Base-by-base conservation (phyloP, 768 basidiomycete genomes). In the Leucosporidium scottii region DNA sequence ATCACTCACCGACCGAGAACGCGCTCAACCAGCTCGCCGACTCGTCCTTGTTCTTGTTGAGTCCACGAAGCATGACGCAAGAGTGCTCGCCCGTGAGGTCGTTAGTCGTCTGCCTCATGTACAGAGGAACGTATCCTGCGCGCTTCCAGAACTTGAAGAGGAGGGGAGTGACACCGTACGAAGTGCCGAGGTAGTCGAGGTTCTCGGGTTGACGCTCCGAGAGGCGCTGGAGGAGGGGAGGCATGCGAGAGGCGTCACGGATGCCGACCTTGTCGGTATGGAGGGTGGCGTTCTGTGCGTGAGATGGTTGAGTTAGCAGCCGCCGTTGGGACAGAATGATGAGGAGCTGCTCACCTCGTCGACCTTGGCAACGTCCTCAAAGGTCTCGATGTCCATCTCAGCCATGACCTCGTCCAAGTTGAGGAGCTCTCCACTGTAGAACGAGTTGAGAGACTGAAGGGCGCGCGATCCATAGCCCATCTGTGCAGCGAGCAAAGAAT, bases 401-500 rank as follows among this genome's bases (percentile, higher is more conserved):
- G 69, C 77, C 6, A 80, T 77, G 3, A 81, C 80, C 78, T 97
- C 96, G 73, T 91, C 86, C 25, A 97, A 77, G 74, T 87, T 90
- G 79, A 91, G 87, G 75, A 90, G 86, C 78, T 98, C 92, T 25
- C 94, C 96, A 68, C 87, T 88, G 79, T 92, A 98, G 79, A 91
- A 98, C 20, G 87, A 82, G 75, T 92, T 91, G 59, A 99, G 82
- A 0, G 87, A 86, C 70, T 93, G 84, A 59, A 99, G 79, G 3
- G 96, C 91, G 50, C 92, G 84, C 25, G 89, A 86, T 8, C 96
- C 96, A 76, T 98, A 98, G 17, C 96, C 94, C 93, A 97, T 98
- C 91, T 94, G 74, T 20, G 39, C n/a, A 47, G 13, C 23, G 25
- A 44, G 59, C 4, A 6, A 17, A 28, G 39, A 15, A 13, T 62